These are phyloP conservation scores for Nyctanthes arbortristis DNA, from an alignment of 257 asterid species.

Conservation along the genomic window DNA sequence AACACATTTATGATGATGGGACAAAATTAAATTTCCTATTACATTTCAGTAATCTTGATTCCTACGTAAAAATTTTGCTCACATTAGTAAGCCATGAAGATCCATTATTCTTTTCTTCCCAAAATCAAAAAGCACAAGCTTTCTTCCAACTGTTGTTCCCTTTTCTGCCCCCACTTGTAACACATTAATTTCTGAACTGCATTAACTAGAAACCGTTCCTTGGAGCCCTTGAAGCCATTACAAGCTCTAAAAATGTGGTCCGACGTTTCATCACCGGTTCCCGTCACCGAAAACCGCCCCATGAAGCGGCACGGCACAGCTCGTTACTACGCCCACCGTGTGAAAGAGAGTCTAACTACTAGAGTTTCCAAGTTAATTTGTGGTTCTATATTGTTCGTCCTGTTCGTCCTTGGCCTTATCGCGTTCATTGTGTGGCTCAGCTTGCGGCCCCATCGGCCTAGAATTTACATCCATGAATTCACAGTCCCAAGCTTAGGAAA, in stretches of 20 bases:
- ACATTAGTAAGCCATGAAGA: not conserved
- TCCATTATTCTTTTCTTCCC: slow-evolving; percentile 48
- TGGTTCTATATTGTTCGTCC: slow-evolving; percentile 54
- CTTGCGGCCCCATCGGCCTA: slow-evolving; percentile 88
- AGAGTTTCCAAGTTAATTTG: slow-evolving; percentile 73
- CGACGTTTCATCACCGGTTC: slow-evolving; percentile 35
- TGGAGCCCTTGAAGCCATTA: not conserved
- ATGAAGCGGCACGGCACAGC: slow-evolving; percentile 67
- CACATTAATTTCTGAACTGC: not conserved
- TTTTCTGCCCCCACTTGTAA: not conserved
- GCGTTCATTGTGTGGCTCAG: slow-evolving; percentile 86
- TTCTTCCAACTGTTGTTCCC: slow-evolving; percentile 11
- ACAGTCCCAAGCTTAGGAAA: slow-evolving; percentile 46
- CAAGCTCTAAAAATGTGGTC: slow-evolving; percentile 30
- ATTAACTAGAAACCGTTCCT: too few relatives aligned
- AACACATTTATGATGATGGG: too few relatives aligned
- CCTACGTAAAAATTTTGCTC: slow-evolving; percentile 27
- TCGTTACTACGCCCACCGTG: slow-evolving; percentile 78
- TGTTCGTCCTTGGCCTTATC: slow-evolving; percentile 61
- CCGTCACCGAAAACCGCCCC: slow-evolving; percentile 33
- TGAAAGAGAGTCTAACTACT: slow-evolving; percentile 74
- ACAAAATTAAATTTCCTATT: too few relatives aligned
- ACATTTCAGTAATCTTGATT: slow-evolving; percentile 14
- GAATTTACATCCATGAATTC: slow-evolving; percentile 60
- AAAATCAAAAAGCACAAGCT: slow-evolving; percentile 21